phyloP scores from a whole-genome alignment of 176 grass and related monocot species.

The Eleusine coracana region DNA sequence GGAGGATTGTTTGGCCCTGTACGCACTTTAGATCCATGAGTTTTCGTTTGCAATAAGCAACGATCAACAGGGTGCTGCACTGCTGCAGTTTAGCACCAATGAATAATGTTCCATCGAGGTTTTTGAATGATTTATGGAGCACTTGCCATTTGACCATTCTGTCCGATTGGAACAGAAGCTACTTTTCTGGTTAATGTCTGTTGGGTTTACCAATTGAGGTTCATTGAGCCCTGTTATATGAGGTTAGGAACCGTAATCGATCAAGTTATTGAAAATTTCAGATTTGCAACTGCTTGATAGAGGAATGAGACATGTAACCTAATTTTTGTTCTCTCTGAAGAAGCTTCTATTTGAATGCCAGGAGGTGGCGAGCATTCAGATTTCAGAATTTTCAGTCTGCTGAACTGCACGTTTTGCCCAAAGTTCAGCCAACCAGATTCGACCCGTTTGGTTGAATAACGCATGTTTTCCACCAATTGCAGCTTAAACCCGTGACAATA shows the following conservation, averaged over 20 bases:
- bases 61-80: background rate
- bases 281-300: background rate
- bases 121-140: background rate
- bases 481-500: background rate
- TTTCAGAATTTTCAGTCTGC: background rate
- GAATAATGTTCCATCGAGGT: slow-evolving; percentile 13
- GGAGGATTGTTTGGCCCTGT: background rate
- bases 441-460: slow-evolving; percentile 1
- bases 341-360: background rate
- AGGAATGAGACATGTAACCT: background rate
- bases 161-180: background rate
- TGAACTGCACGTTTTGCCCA: background rate
- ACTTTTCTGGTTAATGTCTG: background rate
- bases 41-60: background rate
- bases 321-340: background rate
- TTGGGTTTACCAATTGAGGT: background rate
- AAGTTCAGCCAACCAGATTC: background rate
- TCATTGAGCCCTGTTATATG: background rate
- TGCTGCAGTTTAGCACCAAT: background rate
- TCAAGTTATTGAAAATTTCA: background rate
- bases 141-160: background rate
- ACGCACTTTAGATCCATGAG: background rate
- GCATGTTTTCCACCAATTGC: background rate
- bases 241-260: background rate
- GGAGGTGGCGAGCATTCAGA: background rate